Percentiles rank a stretch among this genome's conserved stretches.
Evolutionary conservation across 2,329 filamentous ascomycete species (phyloP).

Genomic region (Beauveria australis): DNA sequence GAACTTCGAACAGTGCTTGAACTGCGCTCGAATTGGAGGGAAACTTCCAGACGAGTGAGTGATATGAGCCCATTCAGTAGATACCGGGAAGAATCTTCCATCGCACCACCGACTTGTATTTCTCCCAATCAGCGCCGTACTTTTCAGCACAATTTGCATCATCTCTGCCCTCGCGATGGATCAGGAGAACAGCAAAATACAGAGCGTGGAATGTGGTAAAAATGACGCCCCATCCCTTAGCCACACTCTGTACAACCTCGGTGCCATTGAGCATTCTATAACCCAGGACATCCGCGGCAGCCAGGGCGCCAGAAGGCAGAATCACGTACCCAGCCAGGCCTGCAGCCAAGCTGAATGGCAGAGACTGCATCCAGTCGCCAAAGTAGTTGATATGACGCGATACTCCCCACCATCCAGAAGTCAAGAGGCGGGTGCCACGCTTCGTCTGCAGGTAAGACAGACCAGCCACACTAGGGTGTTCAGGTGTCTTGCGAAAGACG

Average conservation of each 20-base stretch:
- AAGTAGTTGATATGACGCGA: slow-evolving; percentile 91
- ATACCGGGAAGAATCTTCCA: slow-evolving; percentile 75
- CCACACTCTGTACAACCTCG: slow-evolving; percentile 59
- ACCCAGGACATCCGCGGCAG: slow-evolving; percentile 32
- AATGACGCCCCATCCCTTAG: slow-evolving; percentile 71
- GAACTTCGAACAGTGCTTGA: too few species aligned
- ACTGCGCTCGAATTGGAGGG: not conserved
- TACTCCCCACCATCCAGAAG: slow-evolving; percentile 83
- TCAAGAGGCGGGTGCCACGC: slow-evolving; percentile 68
- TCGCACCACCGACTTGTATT: slow-evolving; percentile 69
- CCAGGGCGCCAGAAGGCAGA: slow-evolving; percentile 38
- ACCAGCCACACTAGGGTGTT: slow-evolving; percentile 65
- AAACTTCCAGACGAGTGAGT: not conserved
- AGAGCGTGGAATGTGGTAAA: slow-evolving; percentile 88
- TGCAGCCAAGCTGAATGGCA: slow-evolving; percentile 78
- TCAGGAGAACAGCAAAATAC: slow-evolving; percentile 75
- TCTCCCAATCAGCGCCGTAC: slow-evolving; percentile 83
- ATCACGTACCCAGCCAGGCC: slow-evolving; percentile 73
- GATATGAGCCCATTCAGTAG: slow-evolving; percentile 44
- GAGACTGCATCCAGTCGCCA: slow-evolving; percentile 85
- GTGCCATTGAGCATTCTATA: slow-evolving; percentile 48
- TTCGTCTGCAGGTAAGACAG: slow-evolving; percentile 78
- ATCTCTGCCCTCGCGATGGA: slow-evolving; percentile 77
- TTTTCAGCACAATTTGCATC: slow-evolving; percentile 80
- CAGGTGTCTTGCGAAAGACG: slow-evolving; percentile 77